These are phyloP conservation scores for Pholiota conissans DNA, from an alignment of 768 basidiomycete species.

Conservation along the genomic window DNA sequence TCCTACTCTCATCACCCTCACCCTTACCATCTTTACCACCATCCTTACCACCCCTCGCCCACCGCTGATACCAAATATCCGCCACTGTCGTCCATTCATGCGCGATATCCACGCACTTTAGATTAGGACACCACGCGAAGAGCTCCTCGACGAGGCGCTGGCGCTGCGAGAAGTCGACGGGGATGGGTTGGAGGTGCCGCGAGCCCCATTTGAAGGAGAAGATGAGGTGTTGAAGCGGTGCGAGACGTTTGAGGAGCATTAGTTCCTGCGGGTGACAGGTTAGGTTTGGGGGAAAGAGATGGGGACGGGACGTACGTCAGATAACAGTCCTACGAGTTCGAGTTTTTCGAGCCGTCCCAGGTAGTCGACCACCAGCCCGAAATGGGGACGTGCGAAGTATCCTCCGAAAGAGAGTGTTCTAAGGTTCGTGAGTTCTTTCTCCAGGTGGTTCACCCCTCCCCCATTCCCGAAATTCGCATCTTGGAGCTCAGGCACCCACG, in stretches of 20 bases:
- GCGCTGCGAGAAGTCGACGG: conserved; percentile 2
- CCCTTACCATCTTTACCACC: too few species aligned
- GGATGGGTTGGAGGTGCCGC: conserved; percentile 7
- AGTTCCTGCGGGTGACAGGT: conserved; percentile 4
- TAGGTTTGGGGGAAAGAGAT: background rate
- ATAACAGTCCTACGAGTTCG: conserved; percentile 9
- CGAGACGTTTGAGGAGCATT: conserved; percentile 4
- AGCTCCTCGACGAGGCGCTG: conserved; percentile 5
- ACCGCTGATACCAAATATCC: conserved; percentile 16
- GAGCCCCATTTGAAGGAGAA: conserved; percentile 12
- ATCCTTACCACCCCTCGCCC: conserved; percentile 3
- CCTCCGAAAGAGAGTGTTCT: conserved; percentile 15
- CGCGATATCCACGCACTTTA: conserved; percentile 11
- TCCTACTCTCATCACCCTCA: too few species aligned
- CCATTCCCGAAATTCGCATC: conserved; percentile 2
- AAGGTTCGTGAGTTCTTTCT: conserved; percentile 4
- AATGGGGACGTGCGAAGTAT: conserved; percentile 13
- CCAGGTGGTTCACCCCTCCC: background rate
- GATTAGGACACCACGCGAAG: conserved; percentile 3
- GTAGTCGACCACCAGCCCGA: conserved; percentile 6
- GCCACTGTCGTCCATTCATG: conserved; percentile 8
- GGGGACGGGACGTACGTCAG: conserved; percentile 1
- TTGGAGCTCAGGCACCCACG: conserved; percentile 17
- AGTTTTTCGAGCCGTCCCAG: conserved; percentile 8
- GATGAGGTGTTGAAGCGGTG: conserved; percentile 10